phyloP scores from a whole-genome alignment of 2,329 filamentous ascomycete genomes.

The Nannizziopsis arthrosporioides region DNA sequence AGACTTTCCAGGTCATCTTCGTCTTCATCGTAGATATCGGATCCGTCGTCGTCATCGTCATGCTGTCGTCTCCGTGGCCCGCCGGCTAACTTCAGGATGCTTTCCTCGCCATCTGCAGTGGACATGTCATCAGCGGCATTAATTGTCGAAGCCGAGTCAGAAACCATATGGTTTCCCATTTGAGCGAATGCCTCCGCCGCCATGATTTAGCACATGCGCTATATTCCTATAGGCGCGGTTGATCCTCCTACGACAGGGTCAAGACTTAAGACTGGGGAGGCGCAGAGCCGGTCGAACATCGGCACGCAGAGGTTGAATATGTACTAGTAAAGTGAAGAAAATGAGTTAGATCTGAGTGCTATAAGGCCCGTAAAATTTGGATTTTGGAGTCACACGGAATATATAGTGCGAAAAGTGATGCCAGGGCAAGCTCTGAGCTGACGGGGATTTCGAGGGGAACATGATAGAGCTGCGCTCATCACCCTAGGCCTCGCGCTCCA shows the following conservation, averaged over 20 bases:
- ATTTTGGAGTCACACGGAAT: neutral
- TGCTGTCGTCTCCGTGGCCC: constrained; percentile 54
- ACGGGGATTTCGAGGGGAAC: neutral
- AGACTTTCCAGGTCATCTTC: constrained; percentile 69
- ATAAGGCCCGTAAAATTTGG: neutral
- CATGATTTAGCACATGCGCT: constrained; percentile 40
- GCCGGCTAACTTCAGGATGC: constrained; percentile 57
- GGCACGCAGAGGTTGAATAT: neutral
- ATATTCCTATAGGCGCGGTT: neutral
- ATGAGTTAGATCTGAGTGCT: neutral
- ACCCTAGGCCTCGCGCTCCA: neutral
- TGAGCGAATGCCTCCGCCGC: constrained; percentile 85
- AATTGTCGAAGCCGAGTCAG: constrained; percentile 73
- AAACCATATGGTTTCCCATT: constrained; percentile 65
- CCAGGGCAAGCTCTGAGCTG: constrained; percentile 2
- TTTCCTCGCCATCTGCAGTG: constrained; percentile 65
- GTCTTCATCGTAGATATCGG: constrained; percentile 72
- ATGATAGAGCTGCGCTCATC: neutral
- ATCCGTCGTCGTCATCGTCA: constrained; percentile 83
- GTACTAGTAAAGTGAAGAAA: neutral
- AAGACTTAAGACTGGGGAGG: neutral
- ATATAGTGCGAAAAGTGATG: neutral
- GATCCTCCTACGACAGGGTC: neutral
- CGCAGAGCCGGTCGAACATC: neutral
- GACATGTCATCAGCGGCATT: constrained; percentile 74